Evolutionary conservation across 768 basidiomycete species (phyloP), one percentile per base, ranked within the genome.

Genomic region (Collybiopsis confluens): DNA sequence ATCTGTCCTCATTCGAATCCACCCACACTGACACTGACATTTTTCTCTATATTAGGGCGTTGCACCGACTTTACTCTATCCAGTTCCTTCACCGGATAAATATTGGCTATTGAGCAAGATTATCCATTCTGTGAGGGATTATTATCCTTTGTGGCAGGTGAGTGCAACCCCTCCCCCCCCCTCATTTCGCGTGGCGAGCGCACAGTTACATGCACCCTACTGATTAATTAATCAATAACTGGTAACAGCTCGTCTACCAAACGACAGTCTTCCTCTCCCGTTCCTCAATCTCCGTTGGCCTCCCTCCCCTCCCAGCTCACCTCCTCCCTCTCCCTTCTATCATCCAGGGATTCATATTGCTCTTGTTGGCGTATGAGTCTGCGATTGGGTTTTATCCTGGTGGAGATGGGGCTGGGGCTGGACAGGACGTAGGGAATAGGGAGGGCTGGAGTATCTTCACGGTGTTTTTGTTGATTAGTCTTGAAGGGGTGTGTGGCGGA

Each of bases 91-190:
- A 0, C 64, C 74, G 1, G 78, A 81, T 6, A 70, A 72, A 4
- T 74, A 86, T 56, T 78, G 82, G 52, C 46, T 92, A 11, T 74
- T 96, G 46, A 81, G 85, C 63, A 81, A 78, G 63, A 78, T 98
- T 55, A 90, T 98, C 54, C 83, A 90, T 61, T 85, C 82, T 1
- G 76, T 93, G 18, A 79, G 92, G 35, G 96, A 98, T 64, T 98
- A 94, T 65, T 98, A 98, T 69, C 94, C 94, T 1, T 79, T 96
- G 37, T 97, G 93, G 90, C 91, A 92, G 85, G 90, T 87, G 56
- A 23, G 76, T 55, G 16, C 6, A 44, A 56, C 45, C 60, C 59
- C 16, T 49, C 64, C 18, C 46, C 50, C 52, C 54, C 28, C 56
- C 44, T 33, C 24, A 2, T 24, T 36, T 50, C 16, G 18, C 47